These are phyloP conservation scores for Fomitopsis pulvina DNA, from an alignment of 768 basidiomycete genomes.

Conservation along the genomic window DNA sequence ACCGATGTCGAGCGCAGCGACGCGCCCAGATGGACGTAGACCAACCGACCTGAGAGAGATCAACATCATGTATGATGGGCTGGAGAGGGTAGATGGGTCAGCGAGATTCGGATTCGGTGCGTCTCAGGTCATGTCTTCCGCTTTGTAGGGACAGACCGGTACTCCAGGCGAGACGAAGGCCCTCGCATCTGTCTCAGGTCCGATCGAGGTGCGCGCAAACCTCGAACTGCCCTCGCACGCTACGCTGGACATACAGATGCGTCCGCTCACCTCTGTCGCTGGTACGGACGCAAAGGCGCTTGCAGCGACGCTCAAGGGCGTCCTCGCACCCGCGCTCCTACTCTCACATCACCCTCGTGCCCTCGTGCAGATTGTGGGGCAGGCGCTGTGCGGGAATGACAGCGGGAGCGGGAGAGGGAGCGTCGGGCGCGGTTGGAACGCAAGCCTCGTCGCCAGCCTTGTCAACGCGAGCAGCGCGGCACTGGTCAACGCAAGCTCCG, in stretches of 20 bases:
- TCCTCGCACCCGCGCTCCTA: constrained; percentile 57
- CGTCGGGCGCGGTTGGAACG: constrained; percentile 24
- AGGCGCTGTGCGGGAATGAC: constrained; percentile 38
- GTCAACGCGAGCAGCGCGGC: constrained; percentile 70
- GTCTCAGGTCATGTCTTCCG: too few species aligned
- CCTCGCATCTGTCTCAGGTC: constrained; percentile 72
- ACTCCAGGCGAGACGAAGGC: constrained; percentile 36
- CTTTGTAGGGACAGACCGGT: too few species aligned
- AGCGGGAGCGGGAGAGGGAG: constrained; percentile 19
- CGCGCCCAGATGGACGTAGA: constrained; percentile 32
- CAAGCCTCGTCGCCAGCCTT: constrained; percentile 50
- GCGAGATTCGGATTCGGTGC: constrained; percentile 64
- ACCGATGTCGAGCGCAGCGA: neutral
- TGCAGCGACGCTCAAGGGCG: constrained; percentile 44
- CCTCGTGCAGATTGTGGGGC: constrained; percentile 72
- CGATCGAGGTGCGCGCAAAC: constrained; percentile 67
- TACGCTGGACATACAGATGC: constrained; percentile 66
- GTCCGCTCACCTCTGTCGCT: constrained; percentile 64
- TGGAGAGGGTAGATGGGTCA: constrained; percentile 73
- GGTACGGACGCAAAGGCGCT: constrained; percentile 63
- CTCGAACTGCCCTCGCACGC: constrained; percentile 67
- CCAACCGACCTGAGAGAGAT: constrained; percentile 30
- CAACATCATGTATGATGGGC: constrained; percentile 45
- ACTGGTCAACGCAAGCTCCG: constrained; percentile 58
- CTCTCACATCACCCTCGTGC: constrained; percentile 64